Conservation (phyloP, 148 eudicot genomes). For the Camellia japonica region DNA sequence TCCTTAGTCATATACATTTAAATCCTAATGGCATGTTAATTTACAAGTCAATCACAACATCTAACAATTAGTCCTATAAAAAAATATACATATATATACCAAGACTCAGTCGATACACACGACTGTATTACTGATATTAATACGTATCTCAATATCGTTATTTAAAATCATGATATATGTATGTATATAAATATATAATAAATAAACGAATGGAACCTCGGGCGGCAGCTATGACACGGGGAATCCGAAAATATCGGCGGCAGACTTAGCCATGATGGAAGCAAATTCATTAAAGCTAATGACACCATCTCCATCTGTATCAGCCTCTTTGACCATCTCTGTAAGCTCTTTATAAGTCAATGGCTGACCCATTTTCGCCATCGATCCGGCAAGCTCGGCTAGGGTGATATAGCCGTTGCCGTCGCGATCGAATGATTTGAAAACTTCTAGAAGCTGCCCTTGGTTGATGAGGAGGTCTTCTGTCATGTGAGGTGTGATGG, state of each 20-base stretch:
- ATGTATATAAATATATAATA: no score
- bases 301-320: slow-evolving; percentile 47
- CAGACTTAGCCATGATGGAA: slow-evolving; percentile 46
- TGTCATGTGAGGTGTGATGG: slow-evolving; percentile 32
- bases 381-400: slow-evolving; percentile 52
- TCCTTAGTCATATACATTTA: neutral
- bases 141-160: no score
- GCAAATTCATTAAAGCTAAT: slow-evolving; percentile 45
- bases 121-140: no score
- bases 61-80: no score
- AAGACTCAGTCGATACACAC: no score
- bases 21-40: neutral
- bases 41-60: no score
- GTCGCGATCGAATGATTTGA: slow-evolving; percentile 39
- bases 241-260: slow-evolving; percentile 30
- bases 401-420: slow-evolving; percentile 49
- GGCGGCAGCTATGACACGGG: slow-evolving; percentile 2
- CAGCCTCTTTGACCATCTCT: slow-evolving; percentile 44
- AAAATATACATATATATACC: neutral
- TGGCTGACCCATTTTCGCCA: slow-evolving; percentile 59
- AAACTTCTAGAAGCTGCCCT: slow-evolving; percentile 28
- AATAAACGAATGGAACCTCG: neutral
- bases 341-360: slow-evolving; percentile 39
- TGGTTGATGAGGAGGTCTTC: slow-evolving; percentile 23
- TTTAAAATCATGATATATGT: no score